A percentile compares a stretch with the other conserved stretches of the same genome.
These are phyloP conservation scores for Hyaloperonospora brassicae DNA, from an alignment of 352 stramenopile species.

Conservation along the genomic window DNA sequence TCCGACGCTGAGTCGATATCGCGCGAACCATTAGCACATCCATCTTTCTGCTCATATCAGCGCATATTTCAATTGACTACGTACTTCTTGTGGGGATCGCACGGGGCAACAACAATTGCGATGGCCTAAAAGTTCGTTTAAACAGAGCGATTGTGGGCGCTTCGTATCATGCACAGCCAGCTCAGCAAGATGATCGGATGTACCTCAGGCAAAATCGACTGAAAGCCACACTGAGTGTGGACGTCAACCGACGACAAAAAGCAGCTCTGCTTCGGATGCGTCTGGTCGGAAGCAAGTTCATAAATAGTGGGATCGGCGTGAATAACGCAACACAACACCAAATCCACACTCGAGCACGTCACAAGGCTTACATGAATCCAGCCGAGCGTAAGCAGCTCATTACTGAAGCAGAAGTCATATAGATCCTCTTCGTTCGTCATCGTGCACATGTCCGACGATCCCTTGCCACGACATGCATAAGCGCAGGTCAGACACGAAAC, in stretches of 20 bases:
- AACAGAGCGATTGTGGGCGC: conserved; percentile 2
- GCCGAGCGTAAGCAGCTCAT: conserved; percentile 84
- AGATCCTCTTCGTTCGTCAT: conserved; percentile 87
- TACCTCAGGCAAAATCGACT: conserved; percentile 84
- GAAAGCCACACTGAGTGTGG: conserved; percentile 87
- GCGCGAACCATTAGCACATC: neutral
- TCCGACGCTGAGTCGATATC: conserved; percentile 44
- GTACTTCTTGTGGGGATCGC: conserved; percentile 57
- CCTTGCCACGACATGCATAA: conserved; percentile 25
- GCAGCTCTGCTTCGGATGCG: conserved; percentile 81
- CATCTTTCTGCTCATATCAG: neutral
- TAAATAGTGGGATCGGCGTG: too few species aligned
- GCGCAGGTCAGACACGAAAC: neutral
- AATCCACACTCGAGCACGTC: neutral
- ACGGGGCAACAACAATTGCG: conserved; percentile 81
- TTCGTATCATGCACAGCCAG: conserved; percentile 1
- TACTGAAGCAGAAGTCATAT: conserved; percentile 80
- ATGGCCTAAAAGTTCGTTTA: conserved; percentile 42
- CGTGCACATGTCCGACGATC: conserved; percentile 75
- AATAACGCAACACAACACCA: conserved; percentile 1
- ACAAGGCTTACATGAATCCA: conserved; percentile 82
- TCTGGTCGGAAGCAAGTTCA: conserved; percentile 26
- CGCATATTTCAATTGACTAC: neutral
- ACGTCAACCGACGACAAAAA: conserved; percentile 87
- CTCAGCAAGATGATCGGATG: neutral